phyloP scores from a whole-genome alignment of 1,284 basidiomycete genomes.

The Rhodotorula sp. region DNA sequence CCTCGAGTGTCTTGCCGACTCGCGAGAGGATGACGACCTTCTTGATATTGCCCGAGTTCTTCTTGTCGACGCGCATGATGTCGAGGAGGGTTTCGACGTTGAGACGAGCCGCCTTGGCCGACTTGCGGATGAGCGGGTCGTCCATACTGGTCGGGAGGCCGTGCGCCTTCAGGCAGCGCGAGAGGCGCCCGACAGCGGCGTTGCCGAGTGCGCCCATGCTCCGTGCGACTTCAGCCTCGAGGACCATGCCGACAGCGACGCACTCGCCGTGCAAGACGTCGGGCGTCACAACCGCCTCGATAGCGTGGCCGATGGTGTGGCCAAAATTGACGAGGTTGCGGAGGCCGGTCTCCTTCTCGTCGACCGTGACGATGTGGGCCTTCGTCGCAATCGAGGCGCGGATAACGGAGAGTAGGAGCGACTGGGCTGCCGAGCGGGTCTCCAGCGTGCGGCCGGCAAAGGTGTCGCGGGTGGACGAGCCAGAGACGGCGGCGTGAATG shows the following conservation, averaged over 20 bases:
- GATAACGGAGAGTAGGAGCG: conserved; percentile 48
- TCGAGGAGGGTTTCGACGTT: conserved; percentile 81
- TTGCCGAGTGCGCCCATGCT: conserved; percentile 79
- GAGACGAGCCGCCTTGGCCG: conserved; percentile 64
- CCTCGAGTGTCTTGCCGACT: conserved; percentile 90
- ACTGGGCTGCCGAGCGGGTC: conserved; percentile 65
- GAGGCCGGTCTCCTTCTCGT: conserved; percentile 90
- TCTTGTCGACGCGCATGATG: conserved; percentile 93
- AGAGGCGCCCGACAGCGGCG: conserved; percentile 82
- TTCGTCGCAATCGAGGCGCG: conserved; percentile 60
- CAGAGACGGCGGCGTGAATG: conserved; percentile 75
- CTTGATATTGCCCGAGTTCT: conserved; percentile 83
- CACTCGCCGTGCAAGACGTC: conserved; percentile 91
- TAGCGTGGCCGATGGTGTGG: conserved; percentile 92
- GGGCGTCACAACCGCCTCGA: conserved; percentile 89
- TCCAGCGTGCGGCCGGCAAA: conserved; percentile 62
- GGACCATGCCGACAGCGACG: conserved; percentile 85
- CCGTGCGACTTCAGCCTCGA: conserved; percentile 89
- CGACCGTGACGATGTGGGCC: conserved; percentile 89
- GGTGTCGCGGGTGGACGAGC: conserved; percentile 57
- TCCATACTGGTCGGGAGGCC: conserved; percentile 76
- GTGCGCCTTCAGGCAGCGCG: conserved; percentile 78
- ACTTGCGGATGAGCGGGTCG: conserved; percentile 69
- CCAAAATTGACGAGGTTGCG: conserved; percentile 97
- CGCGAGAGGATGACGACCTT: conserved; percentile 88